A percentile compares a stretch with the other conserved stretches of the same genome.
These are phyloP conservation scores for Colletotrichum shisoi DNA, from an alignment of 2,329 filamentous ascomycete species.

Conservation along the genomic window DNA sequence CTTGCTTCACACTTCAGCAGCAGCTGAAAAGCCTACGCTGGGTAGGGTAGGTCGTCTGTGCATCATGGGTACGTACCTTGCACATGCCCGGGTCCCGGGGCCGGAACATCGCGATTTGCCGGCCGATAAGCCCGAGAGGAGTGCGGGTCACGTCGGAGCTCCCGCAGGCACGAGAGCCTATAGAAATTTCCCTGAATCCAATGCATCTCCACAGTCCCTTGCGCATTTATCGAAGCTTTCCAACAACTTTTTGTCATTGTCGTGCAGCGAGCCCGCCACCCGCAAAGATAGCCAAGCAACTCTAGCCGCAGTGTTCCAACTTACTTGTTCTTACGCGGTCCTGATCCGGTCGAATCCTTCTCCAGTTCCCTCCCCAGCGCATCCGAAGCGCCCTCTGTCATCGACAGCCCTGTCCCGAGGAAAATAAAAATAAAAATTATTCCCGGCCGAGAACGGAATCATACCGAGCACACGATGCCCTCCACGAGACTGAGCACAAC, in stretches of 20 bases:
- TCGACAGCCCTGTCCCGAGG: slow-evolving; percentile 12
- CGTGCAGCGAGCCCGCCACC: slow-evolving; percentile 15
- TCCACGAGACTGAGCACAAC: slow-evolving; percentile 38
- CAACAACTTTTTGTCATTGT: slow-evolving; percentile 24
- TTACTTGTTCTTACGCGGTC: not conserved
- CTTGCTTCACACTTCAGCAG: not conserved
- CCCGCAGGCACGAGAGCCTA: slow-evolving; percentile 22
- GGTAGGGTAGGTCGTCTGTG: no score
- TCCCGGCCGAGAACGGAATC: slow-evolving; percentile 24
- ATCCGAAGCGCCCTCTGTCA: not conserved
- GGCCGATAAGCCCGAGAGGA: slow-evolving; percentile 37
- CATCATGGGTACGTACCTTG: no score
- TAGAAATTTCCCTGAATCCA: slow-evolving; percentile 40
- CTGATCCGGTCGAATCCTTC: not conserved
- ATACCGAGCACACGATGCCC: slow-evolving; percentile 19
- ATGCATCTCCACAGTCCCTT: slow-evolving; percentile 34
- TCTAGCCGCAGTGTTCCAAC: not conserved
- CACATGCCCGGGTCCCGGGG: slow-evolving; percentile 4
- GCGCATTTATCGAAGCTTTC: slow-evolving; percentile 37
- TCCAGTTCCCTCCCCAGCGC: not conserved
- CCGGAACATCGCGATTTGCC: slow-evolving; percentile 31
- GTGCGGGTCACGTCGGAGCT: slow-evolving; percentile 40
- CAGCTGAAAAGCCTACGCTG: not conserved
- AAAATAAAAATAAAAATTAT: not conserved
- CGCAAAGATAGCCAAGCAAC: slow-evolving; percentile 8